Conservation (phyloP, 1,139 yeast genomes). For the Candida frijolesensis region DNA sequence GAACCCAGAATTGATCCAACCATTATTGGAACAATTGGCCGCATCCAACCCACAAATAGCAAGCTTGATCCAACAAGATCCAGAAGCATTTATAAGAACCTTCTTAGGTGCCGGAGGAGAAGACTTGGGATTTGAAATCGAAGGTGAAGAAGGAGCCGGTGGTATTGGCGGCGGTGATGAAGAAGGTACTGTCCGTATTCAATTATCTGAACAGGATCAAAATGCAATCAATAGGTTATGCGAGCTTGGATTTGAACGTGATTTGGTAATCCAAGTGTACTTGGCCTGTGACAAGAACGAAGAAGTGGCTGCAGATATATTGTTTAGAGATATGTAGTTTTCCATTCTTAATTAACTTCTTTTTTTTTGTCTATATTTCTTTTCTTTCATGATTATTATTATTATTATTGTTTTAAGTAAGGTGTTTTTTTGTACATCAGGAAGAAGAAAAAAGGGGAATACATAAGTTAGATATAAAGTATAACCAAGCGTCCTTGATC, state of each 20-base stretch:
- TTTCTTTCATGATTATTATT: slow-evolving; percentile 1
- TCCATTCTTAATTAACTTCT: not conserved
- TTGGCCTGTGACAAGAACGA: slow-evolving; percentile 98
- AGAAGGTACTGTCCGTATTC: slow-evolving; percentile 52
- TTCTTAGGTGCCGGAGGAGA: slow-evolving; percentile 63
- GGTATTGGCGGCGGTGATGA: slow-evolving; percentile 35
- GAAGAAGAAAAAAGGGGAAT: not conserved
- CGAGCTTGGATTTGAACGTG: slow-evolving; percentile 90
- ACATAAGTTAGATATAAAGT: not conserved
- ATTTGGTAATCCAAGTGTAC: slow-evolving; percentile 87
- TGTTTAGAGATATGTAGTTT: slow-evolving; percentile 56
- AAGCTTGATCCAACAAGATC: slow-evolving; percentile 77
- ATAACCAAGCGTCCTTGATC: not conserved
- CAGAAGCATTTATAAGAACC: slow-evolving; percentile 80
- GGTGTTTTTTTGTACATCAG: not conserved
- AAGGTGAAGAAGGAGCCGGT: slow-evolving; percentile 30
- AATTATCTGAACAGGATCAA: slow-evolving; percentile 80
- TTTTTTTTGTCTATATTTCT: not conserved
- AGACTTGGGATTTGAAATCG: slow-evolving; percentile 45
- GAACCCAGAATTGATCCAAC: slow-evolving; percentile 88
- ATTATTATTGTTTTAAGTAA: not conserved
- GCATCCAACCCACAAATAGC: slow-evolving; percentile 87
- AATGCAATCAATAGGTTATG: slow-evolving; percentile 85
- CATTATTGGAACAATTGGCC: slow-evolving; percentile 79
- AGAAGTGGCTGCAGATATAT: slow-evolving; percentile 91